Evolutionary conservation across 2,329 filamentous ascomycete species (phyloP), one percentile per base, ranked within the genome.

Genomic region (Diaporthe citrichinensis): DNA sequence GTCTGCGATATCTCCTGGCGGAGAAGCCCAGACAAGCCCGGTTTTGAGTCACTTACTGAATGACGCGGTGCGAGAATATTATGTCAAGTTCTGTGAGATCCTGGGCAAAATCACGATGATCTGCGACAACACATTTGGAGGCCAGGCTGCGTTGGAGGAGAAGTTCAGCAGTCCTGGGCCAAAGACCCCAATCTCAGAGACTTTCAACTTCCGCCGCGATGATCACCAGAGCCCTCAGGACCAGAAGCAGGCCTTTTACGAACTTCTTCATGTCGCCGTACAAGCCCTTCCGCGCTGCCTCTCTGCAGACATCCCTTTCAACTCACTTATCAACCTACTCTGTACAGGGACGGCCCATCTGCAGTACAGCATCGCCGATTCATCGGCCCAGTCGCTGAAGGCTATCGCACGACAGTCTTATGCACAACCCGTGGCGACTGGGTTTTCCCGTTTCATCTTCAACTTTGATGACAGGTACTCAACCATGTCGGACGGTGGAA

Each of bases 281-380:
- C 96, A 98, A 84, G 96, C 97, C 7, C 87, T 99, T 23, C 97
- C 97, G 62, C 93, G 97, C n/a, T 99, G 97, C 81, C 87, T 98
- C 31, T 97, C 96, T 2, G 91, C 94, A 55, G 94, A 97, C 76
- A 97, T 98, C 73, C 95, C 96, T 0, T 96, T 98, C 84, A 98
- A 97, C 81, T 94, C 95, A 0, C 87, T 99, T 44, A 96, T 99
- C 84, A 98, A 98, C 81, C 88, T 99, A 1, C 87, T 99, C 5
- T 99, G 97, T 82, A 99, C 97, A 2, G 97, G 96, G 15, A 99
- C 97, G 1, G 97, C 97, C 17, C 97, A 99, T 84, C 94, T 98
- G 25, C 95, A 98, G 81, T 91, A 91, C 49, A 96, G 97, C 75
- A 98, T 99, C 82, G 97, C 97, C 1, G 91, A 92, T 58, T 98